phyloP scores from a whole-genome alignment of 192 early-diverging fungal genomes.

The Umbelopsis isabellina region DNA sequence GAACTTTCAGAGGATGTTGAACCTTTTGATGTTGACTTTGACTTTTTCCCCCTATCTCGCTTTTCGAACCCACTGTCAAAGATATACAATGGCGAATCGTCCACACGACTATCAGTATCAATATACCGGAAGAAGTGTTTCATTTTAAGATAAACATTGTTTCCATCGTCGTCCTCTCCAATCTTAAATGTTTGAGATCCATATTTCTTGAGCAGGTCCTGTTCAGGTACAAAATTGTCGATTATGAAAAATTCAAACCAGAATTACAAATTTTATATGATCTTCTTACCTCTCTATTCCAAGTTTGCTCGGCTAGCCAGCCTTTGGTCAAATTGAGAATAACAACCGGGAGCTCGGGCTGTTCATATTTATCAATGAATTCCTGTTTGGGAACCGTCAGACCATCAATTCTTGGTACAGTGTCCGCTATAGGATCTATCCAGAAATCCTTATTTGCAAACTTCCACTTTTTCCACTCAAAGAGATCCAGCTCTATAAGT shows the following conservation, averaged over 20 bases:
- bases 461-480: slow-evolving; percentile 58
- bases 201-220: slow-evolving; percentile 54
- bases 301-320: slow-evolving; percentile 60
- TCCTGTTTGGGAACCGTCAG: slow-evolving; percentile 54
- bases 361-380: slow-evolving; percentile 63
- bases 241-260: no score
- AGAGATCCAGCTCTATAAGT: slow-evolving; percentile 62
- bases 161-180: slow-evolving; percentile 78
- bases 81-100: slow-evolving; percentile 81
- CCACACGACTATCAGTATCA: slow-evolving; percentile 47
- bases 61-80: slow-evolving; percentile 75
- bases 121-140: slow-evolving; percentile 66
- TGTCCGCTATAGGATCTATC: slow-evolving; percentile 50
- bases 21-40: slow-evolving; percentile 15
- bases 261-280: neutral
- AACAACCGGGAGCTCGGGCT: slow-evolving; percentile 59
- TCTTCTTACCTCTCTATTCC: slow-evolving; percentile 53
- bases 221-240: neutral
- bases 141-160: slow-evolving; percentile 65
- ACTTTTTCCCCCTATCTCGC: slow-evolving; percentile 25
- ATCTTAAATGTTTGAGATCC: slow-evolving; percentile 71
- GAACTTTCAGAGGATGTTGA: slow-evolving; percentile 4
- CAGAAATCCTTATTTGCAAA: slow-evolving; percentile 56
- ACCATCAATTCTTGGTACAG: slow-evolving; percentile 58
- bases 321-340: slow-evolving; percentile 55